phyloP scores from a whole-genome alignment of 2,329 filamentous ascomycete genomes.

The Sporothrix sp. region DNA sequence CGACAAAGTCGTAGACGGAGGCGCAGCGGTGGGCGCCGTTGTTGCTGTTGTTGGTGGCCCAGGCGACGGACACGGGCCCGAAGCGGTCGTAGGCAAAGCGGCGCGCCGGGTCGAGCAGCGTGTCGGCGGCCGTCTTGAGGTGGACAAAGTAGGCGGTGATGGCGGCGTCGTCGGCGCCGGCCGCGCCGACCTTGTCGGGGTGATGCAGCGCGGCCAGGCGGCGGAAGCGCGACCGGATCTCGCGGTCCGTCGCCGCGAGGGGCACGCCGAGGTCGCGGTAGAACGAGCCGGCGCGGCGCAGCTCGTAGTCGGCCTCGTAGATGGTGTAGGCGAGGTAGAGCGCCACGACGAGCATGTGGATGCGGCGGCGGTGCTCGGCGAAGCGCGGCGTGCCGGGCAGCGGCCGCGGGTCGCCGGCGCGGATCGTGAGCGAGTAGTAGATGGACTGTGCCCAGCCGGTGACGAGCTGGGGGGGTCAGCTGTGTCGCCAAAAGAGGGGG shows the following conservation, averaged over 20 bases:
- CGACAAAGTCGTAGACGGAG: constrained; percentile 64
- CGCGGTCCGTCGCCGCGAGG: constrained; percentile 58
- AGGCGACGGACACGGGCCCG: constrained; percentile 59
- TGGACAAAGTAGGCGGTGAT: constrained; percentile 58
- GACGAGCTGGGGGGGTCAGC: constrained; percentile 47
- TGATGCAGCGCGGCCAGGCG: constrained; percentile 63
- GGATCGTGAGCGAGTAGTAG: constrained; percentile 82
- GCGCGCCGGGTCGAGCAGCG: constrained; percentile 62
- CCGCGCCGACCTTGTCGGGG: constrained; percentile 62
- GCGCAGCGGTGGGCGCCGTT: constrained; percentile 36
- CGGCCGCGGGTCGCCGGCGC: constrained; percentile 76
- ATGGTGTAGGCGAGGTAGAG: constrained; percentile 85
- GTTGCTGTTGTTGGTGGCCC: constrained; percentile 32
- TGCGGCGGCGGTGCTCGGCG: constrained; percentile 64
- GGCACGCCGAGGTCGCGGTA: constrained; percentile 69
- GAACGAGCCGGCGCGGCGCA: constrained; percentile 62
- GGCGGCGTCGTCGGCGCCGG: constrained; percentile 25
- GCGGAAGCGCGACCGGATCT: constrained; percentile 77
- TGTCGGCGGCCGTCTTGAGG: constrained; percentile 75
- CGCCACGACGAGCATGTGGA: constrained; percentile 73
- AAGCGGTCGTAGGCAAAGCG: constrained; percentile 87
- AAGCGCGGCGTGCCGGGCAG: constrained; percentile 59
- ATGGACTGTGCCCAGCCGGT: constrained; percentile 69
- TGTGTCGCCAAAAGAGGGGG: neutral
- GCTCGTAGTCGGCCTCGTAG: constrained; percentile 79